Base-by-base conservation (phyloP, 164 flowering plant genomes). In the Umbilicus rupestris region DNA sequence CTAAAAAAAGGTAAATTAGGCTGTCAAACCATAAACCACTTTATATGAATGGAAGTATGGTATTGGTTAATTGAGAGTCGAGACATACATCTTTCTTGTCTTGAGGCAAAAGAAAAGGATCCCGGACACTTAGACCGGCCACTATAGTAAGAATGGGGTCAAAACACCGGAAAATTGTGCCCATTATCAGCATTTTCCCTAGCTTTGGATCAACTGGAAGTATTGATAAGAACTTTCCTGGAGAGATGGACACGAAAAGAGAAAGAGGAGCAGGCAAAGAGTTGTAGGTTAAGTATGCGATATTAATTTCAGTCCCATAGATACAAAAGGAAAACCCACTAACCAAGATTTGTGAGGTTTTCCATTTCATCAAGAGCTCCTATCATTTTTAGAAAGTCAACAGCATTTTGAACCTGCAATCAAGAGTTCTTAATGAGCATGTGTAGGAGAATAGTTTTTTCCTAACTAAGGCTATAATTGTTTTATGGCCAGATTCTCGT, bases 151-250 rank as follows among this genome's bases (percentile, higher is more conserved):
- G 83, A 63, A 94, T 71, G 59, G 99, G 99, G 77, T 94, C 99
- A 80, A 89, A 89, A 78, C 99, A 94, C 42, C 83, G 85, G 70
- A 91, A 91, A 52, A 91, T 79, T 28, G 97, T 86, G 66, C 96
- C 99, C 96, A 94, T 91, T 24, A 94, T 81, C 52, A 94, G 83
- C 99, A 91, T 94, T 81, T 94, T 94, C 65, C 99, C 99, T 3
- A 94, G 87, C 78, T 94, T 94, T 41, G 97, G 99, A 82, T 94
- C 99, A 44, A 94, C 90, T 19, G 99, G 97, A 70, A 94, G 97
- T 76, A 91, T 82, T 64, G 99, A 83, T 74, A 94, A 76, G 78
- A 76, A 88, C 58, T 83, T 71, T 28, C 99, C 99, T 91, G 82
- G 9, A 22, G 39, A 68, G 55, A 68, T 24, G 28, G 19, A 31